Conservation (phyloP, 192 early-diverging fungal species). For the Borealophlyctis nickersoniae region DNA sequence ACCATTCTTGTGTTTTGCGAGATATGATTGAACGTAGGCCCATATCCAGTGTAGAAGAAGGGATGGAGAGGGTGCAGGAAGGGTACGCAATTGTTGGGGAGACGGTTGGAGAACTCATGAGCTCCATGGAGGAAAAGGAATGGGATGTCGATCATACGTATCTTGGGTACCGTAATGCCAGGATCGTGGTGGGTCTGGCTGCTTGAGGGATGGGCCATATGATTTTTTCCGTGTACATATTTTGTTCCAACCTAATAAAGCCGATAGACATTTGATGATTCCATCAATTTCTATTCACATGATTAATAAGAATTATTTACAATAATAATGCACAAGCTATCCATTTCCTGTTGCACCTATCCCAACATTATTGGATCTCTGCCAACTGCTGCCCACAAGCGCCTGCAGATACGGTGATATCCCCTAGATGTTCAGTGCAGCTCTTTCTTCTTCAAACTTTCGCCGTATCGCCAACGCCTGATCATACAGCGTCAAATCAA, state of each 20-base stretch:
- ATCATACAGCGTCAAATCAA: constrained; percentile 34
- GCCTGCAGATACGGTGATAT: no score
- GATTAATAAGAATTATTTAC: no score
- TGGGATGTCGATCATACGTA: constrained; percentile 53
- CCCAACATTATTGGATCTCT: no score
- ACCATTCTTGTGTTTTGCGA: constrained; percentile 56
- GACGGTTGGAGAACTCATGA: constrained; percentile 35
- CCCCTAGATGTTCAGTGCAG: no score
- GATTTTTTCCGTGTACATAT: no score
- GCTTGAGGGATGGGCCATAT: no score
- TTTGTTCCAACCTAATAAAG: no score
- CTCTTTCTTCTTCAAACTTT: constrained; percentile 26
- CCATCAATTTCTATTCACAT: no score
- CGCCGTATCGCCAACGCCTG: constrained; percentile 30
- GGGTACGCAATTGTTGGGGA: constrained; percentile 34
- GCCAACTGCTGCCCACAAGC: no score
- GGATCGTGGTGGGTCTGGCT: constrained; percentile 8
- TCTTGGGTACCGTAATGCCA: constrained; percentile 26
- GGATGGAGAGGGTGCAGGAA: constrained; percentile 25
- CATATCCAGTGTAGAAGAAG: not conserved
- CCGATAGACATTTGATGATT: no score
- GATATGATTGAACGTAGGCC: constrained; percentile 13
- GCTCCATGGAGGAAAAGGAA: constrained; percentile 33
- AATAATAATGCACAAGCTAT: no score
- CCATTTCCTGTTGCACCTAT: no score